Evolutionary conservation across 768 basidiomycete genomes (phyloP).

Genomic region (Myochromella boudieri): DNA sequence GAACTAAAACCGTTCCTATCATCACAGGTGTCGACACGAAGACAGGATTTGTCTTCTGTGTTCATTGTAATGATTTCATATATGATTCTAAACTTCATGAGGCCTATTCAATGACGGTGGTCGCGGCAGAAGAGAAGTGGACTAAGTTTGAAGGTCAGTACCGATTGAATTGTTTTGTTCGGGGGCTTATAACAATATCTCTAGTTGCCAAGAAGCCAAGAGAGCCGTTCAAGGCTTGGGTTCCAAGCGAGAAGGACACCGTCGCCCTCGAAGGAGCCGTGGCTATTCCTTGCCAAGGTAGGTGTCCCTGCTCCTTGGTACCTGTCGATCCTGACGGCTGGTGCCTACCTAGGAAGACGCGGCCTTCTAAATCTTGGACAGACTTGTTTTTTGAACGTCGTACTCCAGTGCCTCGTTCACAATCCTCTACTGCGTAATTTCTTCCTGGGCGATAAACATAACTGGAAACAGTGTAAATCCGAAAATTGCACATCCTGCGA

Average conservation of each 20-base stretch:
- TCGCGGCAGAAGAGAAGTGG: slow-evolving; percentile 60
- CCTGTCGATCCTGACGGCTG: neutral
- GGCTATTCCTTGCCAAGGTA: slow-evolving; percentile 75
- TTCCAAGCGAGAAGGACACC: slow-evolving; percentile 35
- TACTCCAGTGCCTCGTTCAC: slow-evolving; percentile 85
- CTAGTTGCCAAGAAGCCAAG: slow-evolving; percentile 34
- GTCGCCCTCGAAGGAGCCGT: slow-evolving; percentile 48
- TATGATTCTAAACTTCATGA: slow-evolving; percentile 55
- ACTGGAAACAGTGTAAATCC: slow-evolving; percentile 63
- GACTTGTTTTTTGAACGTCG: slow-evolving; percentile 92
- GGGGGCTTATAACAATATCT: neutral
- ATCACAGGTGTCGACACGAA: slow-evolving; percentile 67
- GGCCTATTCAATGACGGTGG: slow-evolving; percentile 39
- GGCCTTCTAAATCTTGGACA: slow-evolving; percentile 88
- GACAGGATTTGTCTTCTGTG: slow-evolving; percentile 75
- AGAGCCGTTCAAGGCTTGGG: slow-evolving; percentile 38
- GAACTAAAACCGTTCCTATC: too few relatives aligned
- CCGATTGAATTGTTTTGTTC: neutral
- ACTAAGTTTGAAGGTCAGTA: slow-evolving; percentile 58
- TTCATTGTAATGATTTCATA: slow-evolving; percentile 72
- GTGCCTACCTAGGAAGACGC: slow-evolving; percentile 55
- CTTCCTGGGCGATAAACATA: slow-evolving; percentile 91
- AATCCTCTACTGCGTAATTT: slow-evolving; percentile 89
- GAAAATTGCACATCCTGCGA: slow-evolving; percentile 88
- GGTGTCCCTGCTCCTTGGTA: slow-evolving; percentile 8